These are phyloP conservation scores for Zygoascus meyerae DNA, from an alignment of 1,139 yeast genomes.

Conservation along the genomic window DNA sequence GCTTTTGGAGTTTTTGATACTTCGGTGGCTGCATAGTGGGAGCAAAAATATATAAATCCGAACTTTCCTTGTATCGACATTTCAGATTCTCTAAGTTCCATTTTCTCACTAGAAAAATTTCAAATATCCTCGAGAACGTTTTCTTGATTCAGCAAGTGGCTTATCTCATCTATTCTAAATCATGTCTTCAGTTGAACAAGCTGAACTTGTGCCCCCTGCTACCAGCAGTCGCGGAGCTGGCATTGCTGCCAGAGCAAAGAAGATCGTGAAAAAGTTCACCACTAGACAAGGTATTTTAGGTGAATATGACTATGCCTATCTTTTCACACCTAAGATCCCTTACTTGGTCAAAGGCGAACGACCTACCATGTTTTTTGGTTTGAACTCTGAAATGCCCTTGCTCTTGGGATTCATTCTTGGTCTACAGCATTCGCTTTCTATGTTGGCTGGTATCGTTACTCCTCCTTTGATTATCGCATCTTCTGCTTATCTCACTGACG, in stretches of 20 bases:
- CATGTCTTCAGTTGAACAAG: no score
- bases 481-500: constrained; percentile 51
- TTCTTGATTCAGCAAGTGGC: neutral
- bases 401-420: constrained; percentile 71
- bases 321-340: constrained; percentile 74
- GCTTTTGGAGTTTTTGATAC: no score
- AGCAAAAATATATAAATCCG: no score
- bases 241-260: neutral
- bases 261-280: constrained; percentile 22
- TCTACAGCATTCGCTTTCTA: constrained; percentile 78
- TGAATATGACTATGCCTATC: constrained; percentile 70
- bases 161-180: neutral
- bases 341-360: constrained; percentile 40
- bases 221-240: neutral
- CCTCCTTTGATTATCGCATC: constrained; percentile 70
- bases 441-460: constrained; percentile 88
- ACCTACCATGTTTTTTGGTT: constrained; percentile 63
- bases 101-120: neutral
- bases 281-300: constrained; percentile 77
- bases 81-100: neutral
- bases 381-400: constrained; percentile 73
- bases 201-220: neutral
- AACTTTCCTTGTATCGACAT: no score
- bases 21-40: no score
- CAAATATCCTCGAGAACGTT: neutral